Evolutionary conservation across 257 asterid genomes (phyloP), one percentile per base, ranked within the genome.

Genomic region (Solanum commersonii): DNA sequence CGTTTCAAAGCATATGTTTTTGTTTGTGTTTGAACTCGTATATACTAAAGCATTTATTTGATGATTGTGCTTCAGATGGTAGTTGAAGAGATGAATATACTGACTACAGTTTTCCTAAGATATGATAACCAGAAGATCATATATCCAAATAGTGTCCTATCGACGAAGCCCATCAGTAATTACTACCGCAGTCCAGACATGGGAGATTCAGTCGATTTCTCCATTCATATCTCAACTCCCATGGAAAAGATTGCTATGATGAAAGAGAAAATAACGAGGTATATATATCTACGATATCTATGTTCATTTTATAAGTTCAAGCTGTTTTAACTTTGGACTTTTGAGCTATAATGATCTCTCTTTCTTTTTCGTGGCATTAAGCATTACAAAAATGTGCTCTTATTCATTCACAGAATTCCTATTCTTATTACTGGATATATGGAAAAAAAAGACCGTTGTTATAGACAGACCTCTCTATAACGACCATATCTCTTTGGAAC

Each of bases 21-120:
- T 40, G 35, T 15, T 12, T 18, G 35, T 56, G 18, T 84, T 70
- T 18, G 8, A 27, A 5, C 13, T 40, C 38, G 35, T 18, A 33
- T 18, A 33, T 71, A 13, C 68, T 87, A 14, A 68, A 23, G 18
- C 27, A 20, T 12, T n/a, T 37, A 56, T 73, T 60, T 42, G 14
- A 18, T 31, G 4, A 60, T 63, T 86, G 44, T 20, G 18, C 84
- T 87, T 90, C 96, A 97, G 99, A 95, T 97, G 99, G 88, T 96
- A 16, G 99, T 96, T 10, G 99, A 97, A 90, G 99, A 96, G 91
- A 96, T 97, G 98, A 97, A 97, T 87, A 95, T 97, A 87, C 31
- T 97, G 87, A 92, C 99, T 0, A 97, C 98, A 4, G 94, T 97
- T 77, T 94, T 97, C 76, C 92, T 97, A 44, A 95, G 94, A 90